Evolutionary conservation across 2,329 filamentous ascomycete genomes (phyloP).

Genomic region (Alternaria hordeiaustralica): DNA sequence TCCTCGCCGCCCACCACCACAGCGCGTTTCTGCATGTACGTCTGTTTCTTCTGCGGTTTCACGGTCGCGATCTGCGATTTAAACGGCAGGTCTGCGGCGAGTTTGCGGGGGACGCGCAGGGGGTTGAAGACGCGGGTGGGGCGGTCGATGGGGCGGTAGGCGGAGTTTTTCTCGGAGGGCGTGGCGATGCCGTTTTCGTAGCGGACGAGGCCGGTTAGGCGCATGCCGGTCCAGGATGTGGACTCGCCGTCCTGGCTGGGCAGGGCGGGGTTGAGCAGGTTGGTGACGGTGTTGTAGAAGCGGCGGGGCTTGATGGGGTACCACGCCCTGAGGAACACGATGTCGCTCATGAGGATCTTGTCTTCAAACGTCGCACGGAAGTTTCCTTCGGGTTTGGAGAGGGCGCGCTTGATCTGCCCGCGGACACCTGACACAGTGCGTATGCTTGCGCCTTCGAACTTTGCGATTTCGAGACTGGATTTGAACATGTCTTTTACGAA

Average conservation of each 20-base stretch:
- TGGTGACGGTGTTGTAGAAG: slow-evolving; percentile 96
- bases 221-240: slow-evolving; percentile 83
- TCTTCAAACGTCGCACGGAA: slow-evolving; percentile 98
- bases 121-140: slow-evolving; percentile 61
- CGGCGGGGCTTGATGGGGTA: slow-evolving; percentile 93
- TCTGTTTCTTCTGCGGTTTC: slow-evolving; percentile 78
- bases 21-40: slow-evolving; percentile 94
- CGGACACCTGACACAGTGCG: slow-evolving; percentile 95
- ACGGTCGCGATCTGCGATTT: slow-evolving; percentile 87
- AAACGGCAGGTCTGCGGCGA: slow-evolving; percentile 87
- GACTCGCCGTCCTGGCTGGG: slow-evolving; percentile 39
- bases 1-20: slow-evolving; percentile 87
- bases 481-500: slow-evolving; percentile 99
- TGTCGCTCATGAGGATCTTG: slow-evolving; percentile 95
- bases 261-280: slow-evolving; percentile 71
- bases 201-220: slow-evolving; percentile 89
- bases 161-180: slow-evolving; percentile 81
- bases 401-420: slow-evolving; percentile 94
- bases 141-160: slow-evolving; percentile 72
- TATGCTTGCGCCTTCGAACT: slow-evolving; percentile 95
- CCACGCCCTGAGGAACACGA: slow-evolving; percentile 96
- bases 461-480: slow-evolving; percentile 89
- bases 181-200: slow-evolving; percentile 76
- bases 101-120: slow-evolving; percentile 75
- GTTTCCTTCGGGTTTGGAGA: slow-evolving; percentile 91